A percentile compares a stretch with the other conserved stretches of the same genome.
phyloP scores from a whole-genome alignment of 768 basidiomycete species.

The Hericium alpestre region DNA sequence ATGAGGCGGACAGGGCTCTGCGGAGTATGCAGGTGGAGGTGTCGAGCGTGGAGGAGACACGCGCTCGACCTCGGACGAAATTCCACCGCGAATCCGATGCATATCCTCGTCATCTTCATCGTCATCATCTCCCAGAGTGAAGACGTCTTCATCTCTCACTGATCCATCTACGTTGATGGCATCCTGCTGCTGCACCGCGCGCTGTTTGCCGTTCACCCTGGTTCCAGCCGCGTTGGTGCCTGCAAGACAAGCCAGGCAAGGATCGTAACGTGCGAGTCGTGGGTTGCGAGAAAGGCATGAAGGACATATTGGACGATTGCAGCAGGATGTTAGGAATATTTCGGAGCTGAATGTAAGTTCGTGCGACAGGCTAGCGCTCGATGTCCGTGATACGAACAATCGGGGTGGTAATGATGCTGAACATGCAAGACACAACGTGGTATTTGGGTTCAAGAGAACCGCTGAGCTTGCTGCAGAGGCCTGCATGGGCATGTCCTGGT shows the following conservation, averaged over 20 bases:
- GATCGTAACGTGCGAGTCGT: conserved; percentile 56
- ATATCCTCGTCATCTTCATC: conserved; percentile 17
- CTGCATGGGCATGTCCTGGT: no score
- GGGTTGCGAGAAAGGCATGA: conserved; percentile 49
- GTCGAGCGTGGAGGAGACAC: background rate
- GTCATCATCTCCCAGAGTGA: conserved; percentile 56
- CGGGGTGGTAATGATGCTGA: background rate
- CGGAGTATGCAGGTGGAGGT: background rate
- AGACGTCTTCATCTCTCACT: conserved; percentile 49
- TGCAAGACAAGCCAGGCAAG: conserved; percentile 59
- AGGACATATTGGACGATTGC: conserved; percentile 53
- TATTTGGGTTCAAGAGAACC: background rate
- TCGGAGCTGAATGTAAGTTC: conserved; percentile 9
- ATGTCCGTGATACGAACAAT: background rate
- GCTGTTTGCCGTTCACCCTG: conserved; percentile 4
- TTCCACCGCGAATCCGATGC: background rate
- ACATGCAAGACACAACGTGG: background rate
- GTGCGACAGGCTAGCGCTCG: no score
- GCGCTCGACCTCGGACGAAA: background rate
- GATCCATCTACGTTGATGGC: conserved; percentile 39
- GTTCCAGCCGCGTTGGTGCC: conserved; percentile 35
- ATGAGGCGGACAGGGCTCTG: background rate
- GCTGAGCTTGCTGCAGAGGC: background rate
- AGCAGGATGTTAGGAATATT: conserved; percentile 51
- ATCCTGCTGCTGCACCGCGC: conserved; percentile 1